Base-by-base conservation (phyloP, 768 basidiomycete genomes). In the Boletus barrowsii region DNA sequence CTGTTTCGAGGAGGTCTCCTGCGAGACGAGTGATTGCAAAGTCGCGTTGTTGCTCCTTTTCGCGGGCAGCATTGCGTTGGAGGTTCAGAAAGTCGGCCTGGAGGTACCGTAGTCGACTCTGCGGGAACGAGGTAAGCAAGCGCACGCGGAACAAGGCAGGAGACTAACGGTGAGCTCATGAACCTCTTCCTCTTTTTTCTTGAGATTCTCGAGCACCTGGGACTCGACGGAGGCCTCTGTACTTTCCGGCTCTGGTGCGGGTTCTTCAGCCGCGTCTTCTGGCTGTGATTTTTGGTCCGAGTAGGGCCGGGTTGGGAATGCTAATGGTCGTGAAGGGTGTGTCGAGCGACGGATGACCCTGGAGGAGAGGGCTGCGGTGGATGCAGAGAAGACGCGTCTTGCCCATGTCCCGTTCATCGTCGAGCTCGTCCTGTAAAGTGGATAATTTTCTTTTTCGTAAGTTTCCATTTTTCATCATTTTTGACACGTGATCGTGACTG, bases 31-130 rank as follows among this genome's bases (percentile, higher is more conserved):
- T 80, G 68, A 99, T 95, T 54, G 94, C 95, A 73, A 88, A 98
- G 72, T 97, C 93, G 54, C 86, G 84, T 32, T 93, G 90, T 70
- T 94, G 91, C 67, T 90, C 86, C 76, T 90, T 93, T 75, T 98
- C 97, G 56, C 89, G 82, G 29, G 87, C 86, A 50, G 93, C 82
- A 64, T 94, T 93, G 51, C 94, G 89, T 68, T 95, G 93, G 42
- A 97, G 79, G 72, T 98, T 99, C 42, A 96, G 75, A 73, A 93
- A 94, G 75, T 99, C 97, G 63, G 97, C 97, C 68, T 94, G 88
- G 54, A 91, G 79, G 69, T 98, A 97, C 44, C 89, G 86, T 62
- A 97, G 79, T 58, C 93, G 90, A 68, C 86, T 80, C 96, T 97
- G 70, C 18, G 37, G 53, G 7, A n/a, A 24, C 3, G 36, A 13